Percentiles rank a stretch among this genome's conserved stretches.
Conservation (phyloP, 2,329 filamentous ascomycete species). For the Calycina herbarum region DNA sequence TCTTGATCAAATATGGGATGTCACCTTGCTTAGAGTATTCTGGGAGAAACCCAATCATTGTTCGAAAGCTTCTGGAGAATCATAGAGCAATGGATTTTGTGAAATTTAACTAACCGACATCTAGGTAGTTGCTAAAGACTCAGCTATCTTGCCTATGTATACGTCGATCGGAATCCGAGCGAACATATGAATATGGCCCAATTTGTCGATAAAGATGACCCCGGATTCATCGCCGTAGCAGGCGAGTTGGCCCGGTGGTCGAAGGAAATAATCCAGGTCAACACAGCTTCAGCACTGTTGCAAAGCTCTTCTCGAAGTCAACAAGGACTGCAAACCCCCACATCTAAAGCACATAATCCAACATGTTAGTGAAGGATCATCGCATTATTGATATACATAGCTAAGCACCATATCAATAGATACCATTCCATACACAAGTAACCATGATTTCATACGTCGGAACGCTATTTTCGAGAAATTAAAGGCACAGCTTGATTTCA, state of each 20-base stretch:
- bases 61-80: too few relatives aligned
- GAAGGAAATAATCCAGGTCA: neutral
- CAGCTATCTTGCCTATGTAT: conserved; percentile 38
- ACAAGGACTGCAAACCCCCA: too few relatives aligned
- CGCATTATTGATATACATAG: too few relatives aligned
- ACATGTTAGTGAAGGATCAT: too few relatives aligned
- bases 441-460: neutral
- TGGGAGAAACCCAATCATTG: too few relatives aligned
- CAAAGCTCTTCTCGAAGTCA: too few relatives aligned
- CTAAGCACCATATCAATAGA: neutral
- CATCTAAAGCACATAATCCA: too few relatives aligned
- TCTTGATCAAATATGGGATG: too few relatives aligned
- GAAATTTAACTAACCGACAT: too few relatives aligned
- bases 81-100: too few relatives aligned
- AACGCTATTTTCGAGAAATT: neutral
- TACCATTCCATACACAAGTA: neutral
- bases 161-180: conserved; percentile 34
- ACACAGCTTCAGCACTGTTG: neutral
- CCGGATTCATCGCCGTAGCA: conserved; percentile 21
- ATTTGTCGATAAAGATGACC: conserved; percentile 27
- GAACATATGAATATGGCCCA: conserved; percentile 39
- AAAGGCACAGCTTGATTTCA: neutral
- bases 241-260: conserved; percentile 16
- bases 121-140: conserved; percentile 34
- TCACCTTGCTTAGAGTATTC: too few relatives aligned